Evolutionary conservation across 2,329 filamentous ascomycete genomes (phyloP), one percentile per base, ranked within the genome.

Genomic region (Fusarium papillatum): DNA sequence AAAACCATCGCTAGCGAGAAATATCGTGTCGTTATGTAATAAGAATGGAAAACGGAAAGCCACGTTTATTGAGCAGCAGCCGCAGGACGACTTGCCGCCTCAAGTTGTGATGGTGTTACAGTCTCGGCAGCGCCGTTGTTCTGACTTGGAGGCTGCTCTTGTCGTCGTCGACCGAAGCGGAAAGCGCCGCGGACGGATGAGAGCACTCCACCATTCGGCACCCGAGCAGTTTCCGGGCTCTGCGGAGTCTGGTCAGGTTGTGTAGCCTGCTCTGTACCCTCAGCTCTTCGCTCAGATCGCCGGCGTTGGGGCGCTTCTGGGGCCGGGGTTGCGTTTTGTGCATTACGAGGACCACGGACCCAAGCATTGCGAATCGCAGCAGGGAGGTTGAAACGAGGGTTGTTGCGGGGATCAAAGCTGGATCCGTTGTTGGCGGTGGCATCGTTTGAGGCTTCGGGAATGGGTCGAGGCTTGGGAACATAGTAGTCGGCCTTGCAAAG

Each of bases 401-500:
- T 86, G 62, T 81, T 84, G 39, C 85, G 84, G 43, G 84, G 74
- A 50, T 83, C 82, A 31, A 84, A 79, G 43, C 72, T 80, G 11
- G 70, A 67, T 16, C 68, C 34, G 57, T 78, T 77, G 65, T 74
- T 78, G 39, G 72, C 68, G 16, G 82, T 81, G 16, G 84, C 85
- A 29, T 85, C 84, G 39, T 87, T 77, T 16, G 64, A 36, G 26
- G 67, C 86, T 17, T 86, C 83, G 14, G 86, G 83, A 13, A 83
- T 82, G 5, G 94, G 88, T 19, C 95, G 94, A 63, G 95, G 95
- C 85, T 98, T 98, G 0, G 97, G 96, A 4, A 95, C 93, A 83
- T 98, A 98, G 84, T 98, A 99, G 82, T 99, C 97, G 48, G 96
- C 95, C 86, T 99, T 99, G 88, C 97, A 99, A 9, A 99, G 92